Evolutionary conservation across 2,329 filamentous ascomycete genomes (phyloP).

Genomic region (Fusarium beomiforme): DNA sequence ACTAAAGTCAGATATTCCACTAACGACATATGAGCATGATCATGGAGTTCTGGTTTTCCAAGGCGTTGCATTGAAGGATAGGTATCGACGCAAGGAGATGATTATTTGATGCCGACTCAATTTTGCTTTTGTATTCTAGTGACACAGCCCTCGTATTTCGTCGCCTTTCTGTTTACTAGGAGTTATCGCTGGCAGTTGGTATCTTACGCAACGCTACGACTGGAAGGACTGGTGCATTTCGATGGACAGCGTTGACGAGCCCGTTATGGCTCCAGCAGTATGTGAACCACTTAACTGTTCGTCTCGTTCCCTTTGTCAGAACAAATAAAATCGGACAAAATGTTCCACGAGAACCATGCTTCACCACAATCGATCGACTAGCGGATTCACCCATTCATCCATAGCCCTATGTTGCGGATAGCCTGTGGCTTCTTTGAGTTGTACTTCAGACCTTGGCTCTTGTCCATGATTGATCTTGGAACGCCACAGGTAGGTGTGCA

Average conservation of each 20-base stretch:
- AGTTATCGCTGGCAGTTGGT: slow-evolving; percentile 38
- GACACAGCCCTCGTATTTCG: slow-evolving; percentile 39
- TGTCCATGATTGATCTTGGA: neutral
- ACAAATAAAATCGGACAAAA: slow-evolving; percentile 47
- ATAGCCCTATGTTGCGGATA: neutral
- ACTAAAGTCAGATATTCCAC: slow-evolving; percentile 28
- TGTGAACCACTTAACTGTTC: slow-evolving; percentile 39
- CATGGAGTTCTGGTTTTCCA: slow-evolving; percentile 43
- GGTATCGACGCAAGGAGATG: slow-evolving; percentile 23
- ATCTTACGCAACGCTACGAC: slow-evolving; percentile 36
- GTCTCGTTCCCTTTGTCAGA: slow-evolving; percentile 42
- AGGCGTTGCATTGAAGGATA: slow-evolving; percentile 40
- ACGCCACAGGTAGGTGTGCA: slow-evolving; percentile 6
- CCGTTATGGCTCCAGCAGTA: slow-evolving; percentile 33
- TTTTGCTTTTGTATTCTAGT: slow-evolving; percentile 46
- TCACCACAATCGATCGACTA: slow-evolving; percentile 24
- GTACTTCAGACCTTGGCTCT: neutral
- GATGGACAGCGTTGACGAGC: slow-evolving; percentile 33
- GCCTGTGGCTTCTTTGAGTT: slow-evolving; percentile 1
- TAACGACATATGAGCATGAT: slow-evolving; percentile 49
- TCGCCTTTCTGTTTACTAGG: slow-evolving; percentile 33
- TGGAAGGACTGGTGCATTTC: slow-evolving; percentile 35
- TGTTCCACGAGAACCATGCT: slow-evolving; percentile 39
- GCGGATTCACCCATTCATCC: slow-evolving; percentile 4
- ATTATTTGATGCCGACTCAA: slow-evolving; percentile 35